phyloP scores from a whole-genome alignment of 1,139 yeast genomes.

The Debaryomycetaceae sp. region DNA sequence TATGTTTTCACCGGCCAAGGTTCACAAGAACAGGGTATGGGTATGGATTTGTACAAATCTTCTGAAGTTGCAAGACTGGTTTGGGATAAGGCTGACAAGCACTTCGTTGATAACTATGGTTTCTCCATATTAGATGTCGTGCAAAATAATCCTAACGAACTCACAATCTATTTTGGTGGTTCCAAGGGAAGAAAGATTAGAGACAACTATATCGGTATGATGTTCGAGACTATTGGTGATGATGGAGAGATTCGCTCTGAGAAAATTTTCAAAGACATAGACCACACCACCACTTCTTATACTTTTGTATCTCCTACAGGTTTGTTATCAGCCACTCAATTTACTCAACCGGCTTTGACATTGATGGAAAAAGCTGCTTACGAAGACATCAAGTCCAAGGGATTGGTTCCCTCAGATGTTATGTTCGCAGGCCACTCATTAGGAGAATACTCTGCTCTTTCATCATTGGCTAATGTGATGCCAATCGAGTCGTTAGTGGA shows the following conservation, averaged over 20 bases:
- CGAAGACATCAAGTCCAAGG: constrained; percentile 95
- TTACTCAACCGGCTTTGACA: constrained; percentile 98
- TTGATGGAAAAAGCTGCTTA: constrained; percentile 99
- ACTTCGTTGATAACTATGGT: constrained; percentile 90
- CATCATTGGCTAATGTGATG: constrained; percentile 97
- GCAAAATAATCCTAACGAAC: constrained; percentile 90
- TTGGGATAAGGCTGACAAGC: constrained; percentile 97
- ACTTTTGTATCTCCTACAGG: constrained; percentile 95
- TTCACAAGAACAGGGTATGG: constrained; percentile 99
- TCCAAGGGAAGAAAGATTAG: constrained; percentile 93
- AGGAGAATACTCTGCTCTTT: constrained; percentile 97
- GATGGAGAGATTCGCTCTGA: constrained; percentile 85
- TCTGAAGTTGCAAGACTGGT: constrained; percentile 91
- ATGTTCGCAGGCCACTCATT: constrained; percentile 99
- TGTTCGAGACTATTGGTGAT: constrained; percentile 90
- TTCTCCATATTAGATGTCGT: constrained; percentile 96
- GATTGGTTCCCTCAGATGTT: constrained; percentile 88
- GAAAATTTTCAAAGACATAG: constrained; percentile 91
- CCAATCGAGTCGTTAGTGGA: constrained; percentile 97
- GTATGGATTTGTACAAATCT: constrained; percentile 94
- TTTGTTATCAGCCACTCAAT: constrained; percentile 94
- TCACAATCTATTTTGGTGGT: constrained; percentile 97
- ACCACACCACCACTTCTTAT: constrained; percentile 73
- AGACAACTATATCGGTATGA: constrained; percentile 93
- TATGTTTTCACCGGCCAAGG: constrained; percentile 99